Conservation (phyloP, 2,329 filamentous ascomycete genomes). For the Fusarium sp. region DNA sequence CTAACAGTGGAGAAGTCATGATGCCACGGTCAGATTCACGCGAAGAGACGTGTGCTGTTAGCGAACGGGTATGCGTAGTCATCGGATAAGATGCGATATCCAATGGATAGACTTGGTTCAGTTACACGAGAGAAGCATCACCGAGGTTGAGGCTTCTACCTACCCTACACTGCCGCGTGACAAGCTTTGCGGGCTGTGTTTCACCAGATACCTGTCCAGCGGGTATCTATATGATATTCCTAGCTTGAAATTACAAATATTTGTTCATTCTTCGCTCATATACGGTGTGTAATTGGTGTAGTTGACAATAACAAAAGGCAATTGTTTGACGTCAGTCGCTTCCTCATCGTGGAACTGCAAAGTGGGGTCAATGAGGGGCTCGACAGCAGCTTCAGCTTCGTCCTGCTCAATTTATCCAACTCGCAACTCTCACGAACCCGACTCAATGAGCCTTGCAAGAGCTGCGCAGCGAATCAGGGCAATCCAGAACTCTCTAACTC, state of each 20-base stretch:
- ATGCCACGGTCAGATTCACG: not conserved
- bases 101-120: not conserved
- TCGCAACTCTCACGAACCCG: not conserved
- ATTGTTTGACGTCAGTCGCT: constrained; percentile 31
- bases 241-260: not conserved
- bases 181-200: not conserved
- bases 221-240: not conserved
- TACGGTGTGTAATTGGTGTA: not conserved
- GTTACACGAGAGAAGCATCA: not conserved
- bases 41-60: not conserved
- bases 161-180: not conserved
- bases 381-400: not conserved
- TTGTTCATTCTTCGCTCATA: not conserved
- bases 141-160: not conserved
- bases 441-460: constrained; percentile 43
- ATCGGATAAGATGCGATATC: not conserved
- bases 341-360: not conserved
- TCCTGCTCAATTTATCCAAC: constrained; percentile 10
- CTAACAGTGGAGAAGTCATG: constrained; percentile 12
- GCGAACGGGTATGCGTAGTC: not conserved
- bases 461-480: constrained; percentile 42
- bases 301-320: not conserved
- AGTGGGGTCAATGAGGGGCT: constrained; percentile 34
- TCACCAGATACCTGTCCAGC: not conserved
- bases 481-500: constrained; percentile 35